Conservation (phyloP, 495 filamentous ascomycete species). For the Aspergillus mulundensis region DNA sequence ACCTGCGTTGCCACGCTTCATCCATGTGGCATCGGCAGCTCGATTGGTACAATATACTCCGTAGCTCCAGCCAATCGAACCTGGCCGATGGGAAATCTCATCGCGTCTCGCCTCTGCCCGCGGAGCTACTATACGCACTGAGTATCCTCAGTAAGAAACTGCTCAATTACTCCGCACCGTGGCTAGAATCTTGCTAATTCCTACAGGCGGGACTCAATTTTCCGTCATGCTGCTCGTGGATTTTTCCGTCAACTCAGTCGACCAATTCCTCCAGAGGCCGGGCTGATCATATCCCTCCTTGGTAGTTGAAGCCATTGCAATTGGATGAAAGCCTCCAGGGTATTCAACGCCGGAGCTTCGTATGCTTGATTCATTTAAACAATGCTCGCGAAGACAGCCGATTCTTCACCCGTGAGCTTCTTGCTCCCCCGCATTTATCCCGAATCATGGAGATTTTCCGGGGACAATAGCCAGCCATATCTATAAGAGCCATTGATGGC, state of each 20-base stretch:
- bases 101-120: not conserved
- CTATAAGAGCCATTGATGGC: not conserved
- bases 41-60: not conserved
- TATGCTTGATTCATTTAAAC: slow-evolving; percentile 10
- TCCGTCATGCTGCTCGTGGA: slow-evolving; percentile 11
- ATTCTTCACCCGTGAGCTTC: not conserved
- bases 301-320: not conserved
- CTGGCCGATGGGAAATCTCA: no score
- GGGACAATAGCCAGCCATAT: not conserved
- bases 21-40: not conserved
- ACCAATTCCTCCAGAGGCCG: not conserved
- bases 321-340: not conserved
- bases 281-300: not conserved
- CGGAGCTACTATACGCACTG: not conserved
- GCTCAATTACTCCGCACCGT: not conserved
- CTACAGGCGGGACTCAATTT: slow-evolving; percentile 25
- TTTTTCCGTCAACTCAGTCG: slow-evolving; percentile 18
- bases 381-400: not conserved
- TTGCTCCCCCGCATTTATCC: slow-evolving; percentile 18
- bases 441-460: slow-evolving; percentile 15
- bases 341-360: not conserved
- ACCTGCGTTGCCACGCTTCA: not conserved
- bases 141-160: not conserved
- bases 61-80: not conserved
- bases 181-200: not conserved